Evolutionary conservation across 2,329 filamentous ascomycete species (phyloP), one percentile per base, ranked within the genome.

Genomic region (Aspergillus sp.): DNA sequence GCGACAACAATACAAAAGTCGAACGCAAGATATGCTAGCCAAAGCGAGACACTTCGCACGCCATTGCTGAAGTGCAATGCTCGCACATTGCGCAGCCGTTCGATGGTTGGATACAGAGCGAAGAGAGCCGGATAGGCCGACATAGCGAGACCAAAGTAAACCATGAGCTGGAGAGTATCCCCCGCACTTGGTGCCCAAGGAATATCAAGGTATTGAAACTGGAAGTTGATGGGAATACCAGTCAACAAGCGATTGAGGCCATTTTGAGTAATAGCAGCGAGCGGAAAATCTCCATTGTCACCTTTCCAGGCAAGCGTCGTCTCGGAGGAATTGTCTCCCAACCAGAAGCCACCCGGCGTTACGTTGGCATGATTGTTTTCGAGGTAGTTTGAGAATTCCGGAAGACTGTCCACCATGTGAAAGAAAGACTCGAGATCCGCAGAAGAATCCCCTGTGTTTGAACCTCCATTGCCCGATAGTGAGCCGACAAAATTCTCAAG

Each of bases 51-150:
- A 0, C 90, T 88, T 12, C 90, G 84, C 29, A 96, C 92, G 51
- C 93, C 93, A 70, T 96, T 97, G 56, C 91, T 96, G 76, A 96
- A 97, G 74, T 97, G 89, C 31, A 97, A 80, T 16, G 90, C 90
- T 54, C 93, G 86, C 24, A 97, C 91, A 64, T 92, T 90, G 53
- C 87, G 81, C 11, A 92, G 80, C 26, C 92, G 84, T 74, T 97
- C 93, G 29, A 90, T 81, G n/a, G 91, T 96, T 0, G 92, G 91
- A 70, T 97, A 97, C 4, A 97, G 80, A 0, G 90, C 86, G 68
- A 96, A 96, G 80, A 97, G 93, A 14, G 89, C 91, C 0, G 93
- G 92, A 67, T 90, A 95, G 1, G 88, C 87, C 6, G 85, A 83
- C 75, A 96, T 87, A 1, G 89, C 90, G 9, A 97, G 82, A 14